Evolutionary conservation across 441 rosid species (phyloP).

Genomic region (Lagerstroemia fauriei): DNA sequence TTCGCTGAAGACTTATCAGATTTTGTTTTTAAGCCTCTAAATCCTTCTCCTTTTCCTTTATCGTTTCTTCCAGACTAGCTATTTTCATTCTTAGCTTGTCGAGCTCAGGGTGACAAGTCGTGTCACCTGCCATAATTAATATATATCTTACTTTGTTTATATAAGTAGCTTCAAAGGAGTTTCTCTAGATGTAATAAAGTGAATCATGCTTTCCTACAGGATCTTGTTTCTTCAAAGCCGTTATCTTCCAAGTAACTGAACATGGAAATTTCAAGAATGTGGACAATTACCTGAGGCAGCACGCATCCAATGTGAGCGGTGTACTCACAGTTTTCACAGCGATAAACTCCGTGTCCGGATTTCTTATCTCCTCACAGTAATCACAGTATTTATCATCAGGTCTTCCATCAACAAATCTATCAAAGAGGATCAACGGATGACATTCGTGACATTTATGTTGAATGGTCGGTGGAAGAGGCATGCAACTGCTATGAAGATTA

Average conservation of each 20-base stretch:
- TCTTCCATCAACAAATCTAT: background rate
- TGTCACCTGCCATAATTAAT: background rate
- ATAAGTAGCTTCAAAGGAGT: background rate
- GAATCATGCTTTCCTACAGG: too few relatives aligned
- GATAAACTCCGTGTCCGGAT: slow-evolving; percentile 10
- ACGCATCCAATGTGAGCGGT: background rate
- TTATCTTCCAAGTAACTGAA: background rate
- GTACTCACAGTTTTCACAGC: background rate
- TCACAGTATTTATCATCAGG: background rate
- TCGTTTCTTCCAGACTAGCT: background rate
- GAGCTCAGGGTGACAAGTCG: background rate
- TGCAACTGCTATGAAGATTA: slow-evolving; percentile 5
- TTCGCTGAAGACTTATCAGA: background rate
- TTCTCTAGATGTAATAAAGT: too few relatives aligned
- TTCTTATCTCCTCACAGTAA: slow-evolving; percentile 1
- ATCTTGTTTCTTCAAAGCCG: background rate
- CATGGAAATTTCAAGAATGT: background rate
- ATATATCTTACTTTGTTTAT: too few relatives aligned
- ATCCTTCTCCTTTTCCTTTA: background rate
- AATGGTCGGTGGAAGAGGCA: background rate
- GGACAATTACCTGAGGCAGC: background rate
- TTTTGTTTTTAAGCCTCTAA: background rate
- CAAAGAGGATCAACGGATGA: background rate
- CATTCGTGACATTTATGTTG: background rate
- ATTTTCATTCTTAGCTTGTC: background rate